These are phyloP conservation scores for Dinochytrium kinnereticum DNA, from an alignment of 371 early-diverging fungal genomes.

Conservation along the genomic window DNA sequence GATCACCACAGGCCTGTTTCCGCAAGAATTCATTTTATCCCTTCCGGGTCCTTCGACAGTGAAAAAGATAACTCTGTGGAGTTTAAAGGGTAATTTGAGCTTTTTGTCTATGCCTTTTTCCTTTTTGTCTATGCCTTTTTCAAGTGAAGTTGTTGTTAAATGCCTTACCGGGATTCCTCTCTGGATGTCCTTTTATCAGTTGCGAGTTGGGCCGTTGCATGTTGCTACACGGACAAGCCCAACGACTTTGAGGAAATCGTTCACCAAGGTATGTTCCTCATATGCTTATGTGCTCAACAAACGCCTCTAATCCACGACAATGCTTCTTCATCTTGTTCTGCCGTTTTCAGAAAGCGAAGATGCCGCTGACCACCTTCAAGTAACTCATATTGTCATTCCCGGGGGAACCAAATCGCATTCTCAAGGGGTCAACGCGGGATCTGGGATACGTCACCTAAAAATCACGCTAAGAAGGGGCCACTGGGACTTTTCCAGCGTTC, in stretches of 20 bases:
- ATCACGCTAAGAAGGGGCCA: slow-evolving; percentile 26
- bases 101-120: neutral
- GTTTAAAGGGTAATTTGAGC: slow-evolving; percentile 46
- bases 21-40: slow-evolving; percentile 50
- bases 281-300: too few species aligned
- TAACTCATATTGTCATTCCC: slow-evolving; percentile 26
- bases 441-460: slow-evolving; percentile 19
- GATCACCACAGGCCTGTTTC: slow-evolving; percentile 51
- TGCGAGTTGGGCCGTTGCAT: slow-evolving; percentile 29
- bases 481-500: slow-evolving; percentile 26
- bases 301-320: too few species aligned
- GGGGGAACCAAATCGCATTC: slow-evolving; percentile 2
- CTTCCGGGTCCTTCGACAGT: slow-evolving; percentile 30
- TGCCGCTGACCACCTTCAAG: slow-evolving; percentile 29
- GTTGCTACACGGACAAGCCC: slow-evolving; percentile 17
- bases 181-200: slow-evolving; percentile 6
- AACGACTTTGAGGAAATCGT: slow-evolving; percentile 32
- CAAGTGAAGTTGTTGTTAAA: neutral
- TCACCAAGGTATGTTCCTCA: slow-evolving; percentile 30
- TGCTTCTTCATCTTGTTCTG: too few species aligned
- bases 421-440: neutral
- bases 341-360: slow-evolving; percentile 32
- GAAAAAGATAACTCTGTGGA: slow-evolving; percentile 39
- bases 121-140: neutral
- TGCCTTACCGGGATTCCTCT: neutral